Evolutionary conservation across 345 rosid species (phyloP).

Genomic region (Arabis hirsuta): DNA sequence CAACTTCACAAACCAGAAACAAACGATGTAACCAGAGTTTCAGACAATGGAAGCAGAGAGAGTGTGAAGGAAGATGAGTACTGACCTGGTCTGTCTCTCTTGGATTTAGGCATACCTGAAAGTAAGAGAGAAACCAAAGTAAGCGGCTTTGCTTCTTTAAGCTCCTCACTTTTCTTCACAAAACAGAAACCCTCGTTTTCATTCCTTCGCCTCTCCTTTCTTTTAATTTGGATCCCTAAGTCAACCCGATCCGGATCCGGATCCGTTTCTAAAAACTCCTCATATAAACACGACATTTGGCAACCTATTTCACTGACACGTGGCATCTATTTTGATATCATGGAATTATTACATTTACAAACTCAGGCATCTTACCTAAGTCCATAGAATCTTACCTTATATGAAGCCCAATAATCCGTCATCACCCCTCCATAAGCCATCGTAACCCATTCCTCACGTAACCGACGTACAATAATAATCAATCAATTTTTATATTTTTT

Average conservation of each 20-base stretch:
- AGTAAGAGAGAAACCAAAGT: conserved; percentile 24
- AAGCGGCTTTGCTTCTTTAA: conserved; percentile 35
- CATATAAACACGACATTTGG: no score
- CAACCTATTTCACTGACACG: no score
- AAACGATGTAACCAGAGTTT: background rate
- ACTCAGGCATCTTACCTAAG: no score
- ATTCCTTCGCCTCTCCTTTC: conserved; percentile 22
- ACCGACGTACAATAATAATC: no score
- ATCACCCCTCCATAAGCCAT: no score
- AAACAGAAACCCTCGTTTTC: conserved; percentile 36
- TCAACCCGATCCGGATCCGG: conserved; percentile 20
- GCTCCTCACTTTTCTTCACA: conserved; percentile 18
- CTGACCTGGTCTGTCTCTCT: conserved; percentile 79
- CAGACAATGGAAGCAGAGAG: background rate
- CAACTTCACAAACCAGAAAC: background rate
- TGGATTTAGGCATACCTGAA: conserved; percentile 84
- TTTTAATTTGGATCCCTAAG: conserved; percentile 28
- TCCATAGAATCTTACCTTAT: no score
- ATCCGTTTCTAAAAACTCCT: no score
- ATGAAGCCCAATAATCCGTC: no score
- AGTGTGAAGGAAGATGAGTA: background rate
- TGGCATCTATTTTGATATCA: no score
- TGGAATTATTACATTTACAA: no score
- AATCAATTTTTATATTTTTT: no score
- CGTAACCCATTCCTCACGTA: no score